Conservation (phyloP, 129 eudicot genomes). For the Flaveria bidentis region DNA sequence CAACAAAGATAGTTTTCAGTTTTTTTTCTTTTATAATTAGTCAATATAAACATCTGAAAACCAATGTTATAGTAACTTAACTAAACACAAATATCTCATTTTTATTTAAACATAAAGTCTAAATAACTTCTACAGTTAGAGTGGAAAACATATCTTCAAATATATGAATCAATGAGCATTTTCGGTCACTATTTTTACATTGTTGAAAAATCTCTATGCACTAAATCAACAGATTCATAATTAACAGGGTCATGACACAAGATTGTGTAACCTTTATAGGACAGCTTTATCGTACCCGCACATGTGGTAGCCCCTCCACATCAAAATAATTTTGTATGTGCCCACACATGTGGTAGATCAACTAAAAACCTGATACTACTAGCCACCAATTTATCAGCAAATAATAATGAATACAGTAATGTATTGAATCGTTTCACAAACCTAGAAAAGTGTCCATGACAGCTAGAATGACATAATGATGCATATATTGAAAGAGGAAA, state of each 20-base stretch:
- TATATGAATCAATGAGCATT: too few relatives aligned
- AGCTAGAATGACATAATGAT: constrained; percentile 24
- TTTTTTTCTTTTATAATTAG: background rate
- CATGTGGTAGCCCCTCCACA: constrained; percentile 31
- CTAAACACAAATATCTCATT: too few relatives aligned
- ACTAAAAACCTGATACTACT: background rate
- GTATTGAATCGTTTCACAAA: background rate
- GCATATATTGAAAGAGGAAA: constrained; percentile 24
- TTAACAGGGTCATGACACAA: background rate
- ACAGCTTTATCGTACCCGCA: constrained; percentile 23
- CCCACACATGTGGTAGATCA: background rate
- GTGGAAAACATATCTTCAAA: too few relatives aligned
- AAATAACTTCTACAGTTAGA: too few relatives aligned
- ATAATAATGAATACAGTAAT: background rate
- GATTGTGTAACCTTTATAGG: constrained; percentile 1
- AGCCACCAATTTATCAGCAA: background rate
- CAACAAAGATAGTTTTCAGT: background rate
- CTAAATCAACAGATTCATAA: background rate
- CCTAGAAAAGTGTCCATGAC: background rate
- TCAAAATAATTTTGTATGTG: background rate
- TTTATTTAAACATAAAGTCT: too few relatives aligned
- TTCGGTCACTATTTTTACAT: too few relatives aligned
- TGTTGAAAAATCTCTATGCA: background rate
- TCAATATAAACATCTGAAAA: constrained; percentile 10
- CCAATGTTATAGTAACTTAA: too few relatives aligned